Percentiles rank a stretch among this genome's conserved stretches.
phyloP scores from a whole-genome alignment of 805 yeast genomes.

The Kockiozyma suomiensis region DNA sequence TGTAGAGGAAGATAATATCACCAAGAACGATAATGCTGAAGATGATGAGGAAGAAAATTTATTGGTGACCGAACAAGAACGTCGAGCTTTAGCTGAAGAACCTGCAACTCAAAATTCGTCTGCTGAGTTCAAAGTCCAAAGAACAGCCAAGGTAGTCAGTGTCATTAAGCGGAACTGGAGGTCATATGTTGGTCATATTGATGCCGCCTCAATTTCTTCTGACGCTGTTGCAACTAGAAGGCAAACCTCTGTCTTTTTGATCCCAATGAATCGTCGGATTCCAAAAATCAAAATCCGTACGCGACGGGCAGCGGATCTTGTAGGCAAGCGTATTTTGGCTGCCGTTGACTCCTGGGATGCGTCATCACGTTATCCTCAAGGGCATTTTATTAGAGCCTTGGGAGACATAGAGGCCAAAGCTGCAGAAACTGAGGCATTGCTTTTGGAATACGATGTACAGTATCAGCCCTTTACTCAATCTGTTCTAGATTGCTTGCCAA shows the following conservation, averaged over 20 bases:
- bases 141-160: conserved; percentile 93
- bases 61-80: conserved; percentile 66
- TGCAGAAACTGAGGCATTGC: conserved; percentile 94
- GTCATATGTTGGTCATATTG: conserved; percentile 90
- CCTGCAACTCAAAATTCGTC: conserved; percentile 60
- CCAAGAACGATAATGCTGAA: conserved; percentile 53
- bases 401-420: conserved; percentile 90
- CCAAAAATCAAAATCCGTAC: conserved; percentile 88
- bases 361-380: conserved; percentile 82
- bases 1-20: conserved; percentile 70
- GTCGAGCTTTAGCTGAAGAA: conserved; percentile 72
- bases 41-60: conserved; percentile 52
- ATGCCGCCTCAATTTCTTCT: conserved; percentile 64
- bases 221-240: conserved; percentile 54
- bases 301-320: conserved; percentile 75
- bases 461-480: conserved; percentile 92
- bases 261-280: conserved; percentile 83
- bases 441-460: conserved; percentile 94
- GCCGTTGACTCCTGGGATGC: conserved; percentile 93
- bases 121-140: conserved; percentile 61
- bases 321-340: conserved; percentile 89
- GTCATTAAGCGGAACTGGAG: conserved; percentile 92
- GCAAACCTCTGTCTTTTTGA: conserved; percentile 62
- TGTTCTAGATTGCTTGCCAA: conserved; percentile 88
- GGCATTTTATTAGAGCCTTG: conserved; percentile 86